A percentile compares a stretch with the other conserved stretches of the same genome.
These are phyloP conservation scores for Myxozyma geophila DNA, from an alignment of 805 yeast species.

Conservation along the genomic window DNA sequence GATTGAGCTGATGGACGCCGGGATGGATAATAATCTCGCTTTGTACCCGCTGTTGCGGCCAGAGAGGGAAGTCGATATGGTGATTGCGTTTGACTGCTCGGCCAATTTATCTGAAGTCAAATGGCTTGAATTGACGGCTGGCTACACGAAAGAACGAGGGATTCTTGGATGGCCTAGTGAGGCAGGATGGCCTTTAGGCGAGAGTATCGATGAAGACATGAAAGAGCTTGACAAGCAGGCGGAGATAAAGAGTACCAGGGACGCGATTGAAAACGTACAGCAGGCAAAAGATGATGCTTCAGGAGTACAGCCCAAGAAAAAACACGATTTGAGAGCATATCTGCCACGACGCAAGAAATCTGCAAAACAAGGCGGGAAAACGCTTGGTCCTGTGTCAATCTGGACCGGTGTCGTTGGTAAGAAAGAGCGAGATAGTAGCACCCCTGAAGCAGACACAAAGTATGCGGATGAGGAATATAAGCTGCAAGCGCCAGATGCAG, in stretches of 20 bases:
- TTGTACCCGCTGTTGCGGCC: constrained; percentile 61
- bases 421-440: not conserved
- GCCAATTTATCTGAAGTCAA: constrained; percentile 43
- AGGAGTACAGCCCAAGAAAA: not conserved
- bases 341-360: not conserved
- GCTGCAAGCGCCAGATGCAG: constrained; percentile 14
- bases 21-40: constrained; percentile 45
- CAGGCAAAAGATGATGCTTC: not conserved
- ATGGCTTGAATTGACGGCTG: constrained; percentile 39
- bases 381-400: constrained; percentile 28
- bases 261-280: constrained; percentile 6
- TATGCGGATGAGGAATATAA: constrained; percentile 18
- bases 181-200: constrained; percentile 28
- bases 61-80: constrained; percentile 59
- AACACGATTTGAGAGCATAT: too few species aligned
- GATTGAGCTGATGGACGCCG: constrained; percentile 39
- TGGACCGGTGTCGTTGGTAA: constrained; percentile 31
- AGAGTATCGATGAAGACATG: constrained; percentile 3
- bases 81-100: constrained; percentile 64
- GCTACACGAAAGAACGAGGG: constrained; percentile 36
- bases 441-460: not conserved
- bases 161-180: constrained; percentile 38
- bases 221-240: constrained; percentile 18
- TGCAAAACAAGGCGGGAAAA: not conserved
- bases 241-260: not conserved